Evolutionary conservation across 2,329 filamentous ascomycete genomes (phyloP), one percentile per base, ranked within the genome.

Genomic region (Exophiala dermatitidis): DNA sequence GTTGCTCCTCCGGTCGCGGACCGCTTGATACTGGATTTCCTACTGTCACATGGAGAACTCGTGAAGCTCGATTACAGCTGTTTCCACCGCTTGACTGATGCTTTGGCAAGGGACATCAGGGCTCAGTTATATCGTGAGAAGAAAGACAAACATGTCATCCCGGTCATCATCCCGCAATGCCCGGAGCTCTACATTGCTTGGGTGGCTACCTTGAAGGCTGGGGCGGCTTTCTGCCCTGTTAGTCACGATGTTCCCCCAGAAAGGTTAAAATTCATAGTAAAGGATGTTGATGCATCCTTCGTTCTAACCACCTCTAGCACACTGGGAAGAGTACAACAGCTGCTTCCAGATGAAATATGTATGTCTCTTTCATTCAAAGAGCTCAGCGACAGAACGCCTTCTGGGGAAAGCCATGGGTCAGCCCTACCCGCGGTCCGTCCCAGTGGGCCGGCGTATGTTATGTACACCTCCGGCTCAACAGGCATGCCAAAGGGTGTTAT

Each of bases 391-490:
- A 54, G 45, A 9, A 29, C 29, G 7, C 28, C n/a, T 6, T 45
- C 4, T n/a, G 28, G 30, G 5, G 9, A 31, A 32, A 32, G 26
- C 10, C 28, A 45, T 45, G 28, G 42, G 9, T 10, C 31, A 4
- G 10, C 9, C 6, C 56, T 66, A 12, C 57, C 60, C 2, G 53
- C 62, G 10, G 64, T 69, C 38, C 54, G 60, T 36, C 49, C 90
- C 28, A 32, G 40, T 10, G 32, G 38, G 12, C 56, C 59, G n/a
- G 89, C 90, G 28, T 96, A 96, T 72, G 81, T 95, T 54, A 90
- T 95, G 82, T 96, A 95, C 67, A 95, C 90, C 0, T 94, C 88
- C 43, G 90, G 90, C 2, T 94, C 88, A 3, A 95, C 90, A 0
- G 90, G 90, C 8, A 82, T 83, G 3, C 90, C 90, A 0, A 96